Percentiles rank a stretch among this genome's conserved stretches.
Conservation (phyloP, 192 early-diverging fungal genomes). For the Backusella australiensis region DNA sequence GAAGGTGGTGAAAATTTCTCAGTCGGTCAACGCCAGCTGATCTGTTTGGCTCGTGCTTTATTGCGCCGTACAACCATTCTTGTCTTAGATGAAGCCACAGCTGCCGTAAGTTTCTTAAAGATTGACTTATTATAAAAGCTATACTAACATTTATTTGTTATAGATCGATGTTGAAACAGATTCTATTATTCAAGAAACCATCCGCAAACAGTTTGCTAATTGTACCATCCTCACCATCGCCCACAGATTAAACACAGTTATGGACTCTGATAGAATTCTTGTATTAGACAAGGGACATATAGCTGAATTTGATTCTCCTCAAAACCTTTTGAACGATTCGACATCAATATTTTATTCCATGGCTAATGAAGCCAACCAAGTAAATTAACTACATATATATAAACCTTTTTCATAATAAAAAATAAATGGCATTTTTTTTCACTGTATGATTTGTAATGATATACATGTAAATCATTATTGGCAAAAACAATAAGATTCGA, state of each 20-base stretch:
- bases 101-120: slow-evolving; percentile 41
- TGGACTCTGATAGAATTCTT: slow-evolving; percentile 66
- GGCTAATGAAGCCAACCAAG: slow-evolving; percentile 42
- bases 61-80: slow-evolving; percentile 71
- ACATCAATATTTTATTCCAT: slow-evolving; percentile 44
- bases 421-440: not conserved
- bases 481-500: not conserved
- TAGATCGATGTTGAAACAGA: slow-evolving; percentile 59
- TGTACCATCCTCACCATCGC: slow-evolving; percentile 84
- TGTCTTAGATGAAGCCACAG: slow-evolving; percentile 88
- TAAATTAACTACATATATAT: not conserved
- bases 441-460: not conserved
- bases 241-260: slow-evolving; percentile 77
- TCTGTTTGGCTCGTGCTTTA: slow-evolving; percentile 66
- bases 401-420: not conserved
- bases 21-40: slow-evolving; percentile 70
- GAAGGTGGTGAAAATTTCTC: slow-evolving; percentile 87
- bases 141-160: not conserved
- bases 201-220: slow-evolving; percentile 66
- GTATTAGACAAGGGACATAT: slow-evolving; percentile 73
- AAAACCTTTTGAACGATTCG: slow-evolving; percentile 47
- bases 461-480: not conserved
- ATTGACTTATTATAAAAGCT: not conserved
- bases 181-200: slow-evolving; percentile 70
- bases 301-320: slow-evolving; percentile 71